Base-by-base conservation (phyloP, 805 yeast genomes). In the Ogataea philodendri region DNA sequence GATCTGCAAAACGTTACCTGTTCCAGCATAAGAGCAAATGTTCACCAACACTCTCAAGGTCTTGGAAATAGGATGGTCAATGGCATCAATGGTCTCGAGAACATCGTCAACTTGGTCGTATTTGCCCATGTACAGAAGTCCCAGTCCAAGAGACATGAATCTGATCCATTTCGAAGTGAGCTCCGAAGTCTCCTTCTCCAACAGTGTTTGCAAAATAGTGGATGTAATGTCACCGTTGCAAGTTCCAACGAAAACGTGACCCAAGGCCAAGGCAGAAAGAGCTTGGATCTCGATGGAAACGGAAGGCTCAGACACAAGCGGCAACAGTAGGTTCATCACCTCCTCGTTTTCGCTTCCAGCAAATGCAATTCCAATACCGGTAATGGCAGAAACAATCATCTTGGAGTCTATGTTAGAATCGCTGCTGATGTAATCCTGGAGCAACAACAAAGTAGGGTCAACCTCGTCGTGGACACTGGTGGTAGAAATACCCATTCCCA, bases 401-500 rank as follows among this genome's bases (percentile, higher is more conserved):
- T 76, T 66, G 41, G 74, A 70, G 49, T 78, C 84, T 32, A 74
- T 70, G 18, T 85, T 81, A 15, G 52, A 44, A 16, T 57, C 62
- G 22, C 51, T 45, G 31, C 50, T 52, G 21, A 63, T 49, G 53
- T 84, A 85, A 45, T 90, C 97, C 60, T 81, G 87, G 45, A 93
- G 72, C 48, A 93, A 66, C 18, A 95, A 79, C 43, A 86, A 70
- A 5, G 97, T 90, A 2, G 97, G 90, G 46, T 88, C 97, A 26
- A 89, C 86, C 44, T 90, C 98, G 57, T 90, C 96, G 62, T 86
- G 96, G 37, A 93, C 90, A 62, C 95, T 94, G 15, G 94, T 73
- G 18, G 95, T 85, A 5, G 87, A 81, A 30, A 93, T 74, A 60
- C 97, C 98, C 62, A 87, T 86, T 60, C 97, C 99, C 48, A 93